A percentile compares a stretch with the other conserved stretches of the same genome.
Conservation (phyloP, 2,329 filamentous ascomycete species). For the Colletotrichum lindemuthianum region DNA sequence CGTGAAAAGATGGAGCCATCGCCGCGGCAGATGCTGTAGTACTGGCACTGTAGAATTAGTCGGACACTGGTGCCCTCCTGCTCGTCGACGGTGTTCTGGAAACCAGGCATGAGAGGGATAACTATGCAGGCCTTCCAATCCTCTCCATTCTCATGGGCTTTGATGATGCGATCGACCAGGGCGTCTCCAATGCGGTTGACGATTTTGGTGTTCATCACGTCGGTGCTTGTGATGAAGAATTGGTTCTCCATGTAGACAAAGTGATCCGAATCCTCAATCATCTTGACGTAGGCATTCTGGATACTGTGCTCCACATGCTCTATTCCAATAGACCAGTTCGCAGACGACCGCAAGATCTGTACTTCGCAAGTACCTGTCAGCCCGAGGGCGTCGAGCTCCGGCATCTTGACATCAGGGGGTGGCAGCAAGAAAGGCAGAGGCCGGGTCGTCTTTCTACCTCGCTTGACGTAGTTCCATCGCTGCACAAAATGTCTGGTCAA, state of each 20-base stretch:
- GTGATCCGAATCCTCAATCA: constrained; percentile 95
- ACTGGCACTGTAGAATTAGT: constrained; percentile 97
- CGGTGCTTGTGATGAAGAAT: constrained; percentile 95
- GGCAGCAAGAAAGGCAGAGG: constrained; percentile 94
- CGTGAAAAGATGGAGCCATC: constrained; percentile 92
- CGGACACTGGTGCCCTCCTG: constrained; percentile 95
- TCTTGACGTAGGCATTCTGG: constrained; percentile 92
- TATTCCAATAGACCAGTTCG: constrained; percentile 91
- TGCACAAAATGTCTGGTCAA: constrained; percentile 96
- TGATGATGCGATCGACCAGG: constrained; percentile 88
- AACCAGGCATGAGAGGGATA: constrained; percentile 97
- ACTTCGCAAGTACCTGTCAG: constrained; percentile 95
- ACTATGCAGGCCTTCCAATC: constrained; percentile 91
- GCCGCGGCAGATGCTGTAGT: constrained; percentile 93
- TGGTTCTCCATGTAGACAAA: constrained; percentile 99
- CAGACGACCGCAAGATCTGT: constrained; percentile 91
- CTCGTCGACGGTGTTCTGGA: constrained; percentile 94
- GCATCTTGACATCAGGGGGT: constrained; percentile 88
- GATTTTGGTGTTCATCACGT: constrained; percentile 87
- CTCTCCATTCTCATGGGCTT: constrained; percentile 84
- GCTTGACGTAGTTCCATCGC: constrained; percentile 95
- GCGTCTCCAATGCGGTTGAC: constrained; percentile 95
- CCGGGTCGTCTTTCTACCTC: constrained; percentile 90
- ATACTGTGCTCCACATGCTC: constrained; percentile 93
- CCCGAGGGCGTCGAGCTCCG: constrained; percentile 87